Percentiles rank a stretch among this genome's conserved stretches.
These are phyloP conservation scores for Stereum hirsutum DNA, from an alignment of 1,284 basidiomycete genomes.

Conservation along the genomic window DNA sequence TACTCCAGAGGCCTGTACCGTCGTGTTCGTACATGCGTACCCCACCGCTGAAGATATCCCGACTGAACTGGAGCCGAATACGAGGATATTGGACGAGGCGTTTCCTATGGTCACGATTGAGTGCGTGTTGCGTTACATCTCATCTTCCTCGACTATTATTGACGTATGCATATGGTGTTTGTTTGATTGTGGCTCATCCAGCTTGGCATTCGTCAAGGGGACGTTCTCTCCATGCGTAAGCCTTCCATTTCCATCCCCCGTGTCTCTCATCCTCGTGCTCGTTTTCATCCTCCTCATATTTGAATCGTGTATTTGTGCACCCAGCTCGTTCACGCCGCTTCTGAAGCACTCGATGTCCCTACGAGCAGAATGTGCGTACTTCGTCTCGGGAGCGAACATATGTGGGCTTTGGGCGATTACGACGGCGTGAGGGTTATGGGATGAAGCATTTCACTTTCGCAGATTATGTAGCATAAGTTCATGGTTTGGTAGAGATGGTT, in stretches of 20 bases:
- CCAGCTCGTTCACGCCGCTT: slow-evolving; percentile 12
- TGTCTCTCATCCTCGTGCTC: not conserved
- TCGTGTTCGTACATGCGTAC: slow-evolving; percentile 13
- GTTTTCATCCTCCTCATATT: not conserved
- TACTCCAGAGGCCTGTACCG: slow-evolving; percentile 5
- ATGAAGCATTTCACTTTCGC: no score
- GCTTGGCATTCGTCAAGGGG: not conserved
- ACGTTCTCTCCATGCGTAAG: slow-evolving; percentile 10
- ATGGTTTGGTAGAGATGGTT: no score
- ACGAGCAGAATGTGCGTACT: slow-evolving; percentile 13
- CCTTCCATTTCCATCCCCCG: not conserved
- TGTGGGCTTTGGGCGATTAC: slow-evolving; percentile 10
- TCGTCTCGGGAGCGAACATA: slow-evolving; percentile 8
- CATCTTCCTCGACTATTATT: not conserved
- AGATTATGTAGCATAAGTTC: no score
- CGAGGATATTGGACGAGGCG: slow-evolving; percentile 46
- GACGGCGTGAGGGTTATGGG: slow-evolving; percentile 8
- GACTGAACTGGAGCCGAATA: slow-evolving; percentile 14
- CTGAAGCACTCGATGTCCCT: slow-evolving; percentile 7
- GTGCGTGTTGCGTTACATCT: slow-evolving; percentile 1
- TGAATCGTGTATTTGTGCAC: not conserved
- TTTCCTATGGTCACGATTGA: slow-evolving; percentile 56
- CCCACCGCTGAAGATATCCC: slow-evolving; percentile 9
- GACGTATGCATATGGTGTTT: not conserved
- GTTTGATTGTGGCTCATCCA: not conserved